Conservation (phyloP, 352 stramenopile species). For the Globisporangium rhizosaccharum region DNA sequence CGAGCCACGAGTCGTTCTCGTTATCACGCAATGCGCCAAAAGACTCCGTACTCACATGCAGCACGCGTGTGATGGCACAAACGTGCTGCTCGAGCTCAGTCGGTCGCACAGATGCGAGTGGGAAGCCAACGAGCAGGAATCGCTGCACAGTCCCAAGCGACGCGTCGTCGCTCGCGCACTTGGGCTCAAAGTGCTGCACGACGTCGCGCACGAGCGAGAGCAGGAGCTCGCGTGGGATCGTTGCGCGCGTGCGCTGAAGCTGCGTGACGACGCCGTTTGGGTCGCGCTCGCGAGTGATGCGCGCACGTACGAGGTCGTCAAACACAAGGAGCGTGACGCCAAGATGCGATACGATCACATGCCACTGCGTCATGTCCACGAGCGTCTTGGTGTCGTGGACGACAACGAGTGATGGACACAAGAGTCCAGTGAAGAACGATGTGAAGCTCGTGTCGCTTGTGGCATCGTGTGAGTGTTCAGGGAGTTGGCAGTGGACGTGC, state of each 20-base stretch:
- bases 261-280: slow-evolving; percentile 18
- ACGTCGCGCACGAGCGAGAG: slow-evolving; percentile 17
- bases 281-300: slow-evolving; percentile 20
- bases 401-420: slow-evolving; percentile 30
- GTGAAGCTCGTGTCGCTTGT: slow-evolving; percentile 5
- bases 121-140: slow-evolving; percentile 42
- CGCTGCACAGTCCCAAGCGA: slow-evolving; percentile 14
- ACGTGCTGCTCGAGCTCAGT: slow-evolving; percentile 27
- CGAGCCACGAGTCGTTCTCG: background rate
- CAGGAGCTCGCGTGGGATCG: slow-evolving; percentile 19
- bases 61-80: slow-evolving; percentile 10
- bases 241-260: slow-evolving; percentile 26
- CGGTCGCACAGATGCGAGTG: slow-evolving; percentile 21
- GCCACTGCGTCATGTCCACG: slow-evolving; percentile 1
- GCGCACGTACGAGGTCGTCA: slow-evolving; percentile 13
- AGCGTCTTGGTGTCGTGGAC: slow-evolving; percentile 19
- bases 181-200: slow-evolving; percentile 2
- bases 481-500: slow-evolving; percentile 2
- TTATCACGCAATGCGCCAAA: background rate
- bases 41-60: slow-evolving; percentile 3
- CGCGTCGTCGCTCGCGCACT: background rate
- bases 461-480: background rate
- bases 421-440: slow-evolving; percentile 21
- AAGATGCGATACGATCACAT: slow-evolving; percentile 15
- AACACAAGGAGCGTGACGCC: slow-evolving; percentile 23